phyloP scores from a whole-genome alignment of 169 alveolate genomes.

The Plasmodium ovale region DNA sequence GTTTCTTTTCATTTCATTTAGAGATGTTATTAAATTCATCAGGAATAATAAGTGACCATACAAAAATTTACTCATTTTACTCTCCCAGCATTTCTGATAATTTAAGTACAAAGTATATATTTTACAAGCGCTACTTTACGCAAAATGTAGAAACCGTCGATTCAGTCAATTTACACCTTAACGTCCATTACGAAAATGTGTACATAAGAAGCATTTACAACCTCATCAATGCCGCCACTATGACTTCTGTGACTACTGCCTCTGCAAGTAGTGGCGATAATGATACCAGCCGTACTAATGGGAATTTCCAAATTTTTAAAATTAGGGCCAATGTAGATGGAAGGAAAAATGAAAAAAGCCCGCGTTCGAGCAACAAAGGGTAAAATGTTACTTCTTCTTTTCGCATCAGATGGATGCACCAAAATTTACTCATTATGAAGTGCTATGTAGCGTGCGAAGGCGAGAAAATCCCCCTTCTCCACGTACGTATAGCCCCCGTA shows the following conservation, averaged over 20 bases:
- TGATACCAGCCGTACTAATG: neutral
- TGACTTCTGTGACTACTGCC: neutral
- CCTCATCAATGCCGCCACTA: slow-evolving; percentile 12
- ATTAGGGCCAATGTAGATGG: neutral
- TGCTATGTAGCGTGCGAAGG: too few relatives aligned
- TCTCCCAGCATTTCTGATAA: slow-evolving; percentile 22
- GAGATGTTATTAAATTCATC: slow-evolving; percentile 46
- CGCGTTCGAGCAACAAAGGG: neutral
- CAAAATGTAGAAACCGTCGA: neutral
- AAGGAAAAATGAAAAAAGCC: neutral
- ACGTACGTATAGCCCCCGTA: too few relatives aligned
- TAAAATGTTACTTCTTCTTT: too few relatives aligned
- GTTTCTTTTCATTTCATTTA: slow-evolving; percentile 40
- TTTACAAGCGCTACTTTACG: slow-evolving; percentile 20
- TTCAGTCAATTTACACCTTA: slow-evolving; percentile 39
- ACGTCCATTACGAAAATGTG: slow-evolving; percentile 49
- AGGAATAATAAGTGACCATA: neutral
- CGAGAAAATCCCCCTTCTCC: too few relatives aligned
- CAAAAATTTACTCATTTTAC: slow-evolving; percentile 36
- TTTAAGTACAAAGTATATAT: neutral
- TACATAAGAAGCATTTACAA: slow-evolving; percentile 46
- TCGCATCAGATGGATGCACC: too few relatives aligned
- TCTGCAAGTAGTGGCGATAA: too few relatives aligned
- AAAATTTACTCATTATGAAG: too few relatives aligned
- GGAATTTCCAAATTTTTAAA: slow-evolving; percentile 22